Evolutionary conservation across 495 filamentous ascomycete genomes (phyloP), one percentile per base, ranked within the genome.

Genomic region (Aspergillus avenaceus): DNA sequence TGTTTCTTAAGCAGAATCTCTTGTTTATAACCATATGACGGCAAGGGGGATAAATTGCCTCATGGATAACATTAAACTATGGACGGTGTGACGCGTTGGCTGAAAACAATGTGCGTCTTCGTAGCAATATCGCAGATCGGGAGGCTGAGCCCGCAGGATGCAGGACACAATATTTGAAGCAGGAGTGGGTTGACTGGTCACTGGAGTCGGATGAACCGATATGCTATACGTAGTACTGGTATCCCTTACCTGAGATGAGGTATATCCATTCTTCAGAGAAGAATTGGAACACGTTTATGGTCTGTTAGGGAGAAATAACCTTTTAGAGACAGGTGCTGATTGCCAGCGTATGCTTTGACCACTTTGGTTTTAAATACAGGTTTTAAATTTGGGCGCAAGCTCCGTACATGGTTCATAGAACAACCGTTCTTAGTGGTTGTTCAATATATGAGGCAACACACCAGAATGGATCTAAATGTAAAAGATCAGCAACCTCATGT

Each of bases 21-120:
- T 13, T 1, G 26, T 13, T 45, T 19, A 25, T 28, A 28, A 21
- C 19, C 22, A n/a, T 40, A 14, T 41, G 25, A 27, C 41, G 44
- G 42, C 31, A 50, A 54, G 42, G 49, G 48, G 41, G 49, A 24
- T 41, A 48, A 51, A 23, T 49, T 53, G 31, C 34, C 48, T 38
- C 45, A 38, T 45, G 32, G 21, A 44, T 32, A 28, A 9, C 40
- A 44, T 53, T 36, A 23, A 37, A 37, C 22, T 25, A 26, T 38
- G 49, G 53, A 62, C 55, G 50, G 55, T 58, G 56, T 62, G 55
- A 62, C 59, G 55, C 50, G 59, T 58, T 56, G 49, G 49, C 36
- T 38, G 47, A 50, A 34, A 54, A 38, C 45, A 27, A 45, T 40
- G 42, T 46, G 40, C 42, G 53, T 24, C 37, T 37, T 41, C 52